Base-by-base conservation (phyloP, 768 basidiomycete species). In the Cyathus striatus region DNA sequence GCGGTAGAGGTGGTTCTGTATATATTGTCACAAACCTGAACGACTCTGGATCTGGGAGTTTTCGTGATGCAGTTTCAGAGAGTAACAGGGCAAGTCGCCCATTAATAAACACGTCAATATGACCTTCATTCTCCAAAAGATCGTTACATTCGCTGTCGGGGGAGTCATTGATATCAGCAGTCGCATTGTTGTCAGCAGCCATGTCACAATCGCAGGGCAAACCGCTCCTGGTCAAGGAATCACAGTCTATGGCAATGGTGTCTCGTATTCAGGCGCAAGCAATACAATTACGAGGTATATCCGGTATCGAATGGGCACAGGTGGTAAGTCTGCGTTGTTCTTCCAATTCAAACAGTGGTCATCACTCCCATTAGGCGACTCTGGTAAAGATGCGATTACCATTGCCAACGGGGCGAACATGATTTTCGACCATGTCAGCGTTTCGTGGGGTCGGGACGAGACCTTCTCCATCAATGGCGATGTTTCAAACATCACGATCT, bases 191-290 rank as follows among this genome's bases (percentile, higher is more conserved):
- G 50, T 65, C 23, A 63, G 58, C 38, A 52, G 48, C 16, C 54
- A 60, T 41, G 52, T 62, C 18, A 60, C 54, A 2, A 64, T 65
- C 16, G 60, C 59, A 25, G 63, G 64, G 3, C 61, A 65, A 43
- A 65, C 63, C n/a, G 63, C 64, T 16, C 64, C 64, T 20, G 64
- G 64, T 13, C 61, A 63, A 50, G 64, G 63, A n/a, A 65, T 65
- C 21, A 65, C 63, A 17, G 57, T 65, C 33, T 63, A 62, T 41
- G 63, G 63, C 7, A 64, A 65, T 38, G 62, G 61, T 22, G 42
- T 62, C 33, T 60, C 59, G 10, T 63, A 63, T 33, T 65, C 63
- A 4, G 46, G 42, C 6, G 60, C 63, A 10, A 40, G 50, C 38
- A 58, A 65, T 43, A 61, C 59, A 10, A 62, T 60, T 12, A 58